Conservation (phyloP, 1,284 basidiomycete genomes). For the Cutaneotrichosporon daszewskae region DNA sequence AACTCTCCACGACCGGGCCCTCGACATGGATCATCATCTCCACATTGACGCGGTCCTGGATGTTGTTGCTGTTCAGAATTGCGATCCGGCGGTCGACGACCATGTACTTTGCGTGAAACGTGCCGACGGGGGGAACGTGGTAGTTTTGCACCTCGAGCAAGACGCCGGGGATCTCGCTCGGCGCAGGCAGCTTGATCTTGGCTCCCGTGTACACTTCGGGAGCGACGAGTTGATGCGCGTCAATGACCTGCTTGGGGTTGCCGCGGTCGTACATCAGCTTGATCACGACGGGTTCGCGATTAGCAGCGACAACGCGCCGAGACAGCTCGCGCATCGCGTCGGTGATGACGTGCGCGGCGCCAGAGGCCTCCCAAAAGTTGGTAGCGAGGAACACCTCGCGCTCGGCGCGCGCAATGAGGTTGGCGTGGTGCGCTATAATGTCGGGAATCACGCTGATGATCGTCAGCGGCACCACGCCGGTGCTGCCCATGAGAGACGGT, state of each 20-base stretch:
- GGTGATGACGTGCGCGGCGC: conserved; percentile 16
- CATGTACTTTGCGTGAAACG: conserved; percentile 73
- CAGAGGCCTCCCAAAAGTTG: conserved; percentile 31
- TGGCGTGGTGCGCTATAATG: conserved; percentile 32
- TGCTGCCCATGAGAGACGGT: conserved; percentile 21
- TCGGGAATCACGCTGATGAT: conserved; percentile 32
- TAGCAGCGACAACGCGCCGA: conserved; percentile 18
- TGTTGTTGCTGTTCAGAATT: conserved; percentile 67
- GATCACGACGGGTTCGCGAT: not conserved
- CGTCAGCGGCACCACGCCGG: conserved; percentile 23
- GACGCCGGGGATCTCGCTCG: conserved; percentile 58
- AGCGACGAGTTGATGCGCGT: conserved; percentile 13
- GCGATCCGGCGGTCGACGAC: conserved; percentile 68
- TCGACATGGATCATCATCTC: conserved; percentile 64
- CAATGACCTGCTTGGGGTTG: conserved; percentile 10
- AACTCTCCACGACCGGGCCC: conserved; percentile 61
- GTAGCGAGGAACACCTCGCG: conserved; percentile 32
- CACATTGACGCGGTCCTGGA: conserved; percentile 56
- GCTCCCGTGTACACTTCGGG: not conserved
- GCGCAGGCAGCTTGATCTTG: conserved; percentile 52
- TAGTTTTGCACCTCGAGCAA: conserved; percentile 59
- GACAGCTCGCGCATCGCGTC: conserved; percentile 30
- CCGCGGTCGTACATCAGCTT: conserved; percentile 2
- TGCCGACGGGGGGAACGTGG: conserved; percentile 58
- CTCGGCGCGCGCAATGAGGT: conserved; percentile 25